A percentile compares a stretch with the other conserved stretches of the same genome.
Conservation (phyloP, 768 basidiomycete species). For the Tulasnella sp. region DNA sequence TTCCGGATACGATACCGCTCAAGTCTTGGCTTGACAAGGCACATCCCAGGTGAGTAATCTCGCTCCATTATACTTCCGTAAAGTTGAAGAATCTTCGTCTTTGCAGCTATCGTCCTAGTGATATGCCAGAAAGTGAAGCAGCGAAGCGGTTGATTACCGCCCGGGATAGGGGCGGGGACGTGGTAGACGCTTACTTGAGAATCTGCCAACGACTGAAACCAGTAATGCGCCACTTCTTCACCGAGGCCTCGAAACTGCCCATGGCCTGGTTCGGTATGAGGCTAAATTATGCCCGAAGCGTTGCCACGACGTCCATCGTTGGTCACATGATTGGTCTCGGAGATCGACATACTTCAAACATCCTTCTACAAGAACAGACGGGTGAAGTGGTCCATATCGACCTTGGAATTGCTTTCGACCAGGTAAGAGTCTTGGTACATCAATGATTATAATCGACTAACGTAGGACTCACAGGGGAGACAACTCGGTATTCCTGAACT, state of each 20-base stretch:
- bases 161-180: slow-evolving; percentile 14
- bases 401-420: slow-evolving; percentile 92
- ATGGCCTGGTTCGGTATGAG: slow-evolving; percentile 89
- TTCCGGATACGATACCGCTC: slow-evolving; percentile 61
- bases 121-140: slow-evolving; percentile 32
- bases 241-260: slow-evolving; percentile 77
- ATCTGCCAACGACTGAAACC: slow-evolving; percentile 49
- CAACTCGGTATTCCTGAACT: slow-evolving; percentile 66
- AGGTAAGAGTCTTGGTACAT: slow-evolving; percentile 35
- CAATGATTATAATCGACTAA: background rate
- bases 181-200: slow-evolving; percentile 26
- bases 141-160: slow-evolving; percentile 23
- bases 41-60: slow-evolving; percentile 43
- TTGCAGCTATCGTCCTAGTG: slow-evolving; percentile 54
- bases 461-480: slow-evolving; percentile 48
- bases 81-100: background rate
- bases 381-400: slow-evolving; percentile 96
- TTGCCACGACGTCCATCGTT: slow-evolving; percentile 88
- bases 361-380: slow-evolving; percentile 67
- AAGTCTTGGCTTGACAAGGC: slow-evolving; percentile 47
- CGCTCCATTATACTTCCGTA: background rate
- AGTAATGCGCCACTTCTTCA: slow-evolving; percentile 91
- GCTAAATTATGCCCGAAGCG: slow-evolving; percentile 80
- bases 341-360: slow-evolving; percentile 86
- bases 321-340: slow-evolving; percentile 88